Conservation (phyloP, 352 stramenopile genomes). For the Phytophthora chlamydospora region DNA sequence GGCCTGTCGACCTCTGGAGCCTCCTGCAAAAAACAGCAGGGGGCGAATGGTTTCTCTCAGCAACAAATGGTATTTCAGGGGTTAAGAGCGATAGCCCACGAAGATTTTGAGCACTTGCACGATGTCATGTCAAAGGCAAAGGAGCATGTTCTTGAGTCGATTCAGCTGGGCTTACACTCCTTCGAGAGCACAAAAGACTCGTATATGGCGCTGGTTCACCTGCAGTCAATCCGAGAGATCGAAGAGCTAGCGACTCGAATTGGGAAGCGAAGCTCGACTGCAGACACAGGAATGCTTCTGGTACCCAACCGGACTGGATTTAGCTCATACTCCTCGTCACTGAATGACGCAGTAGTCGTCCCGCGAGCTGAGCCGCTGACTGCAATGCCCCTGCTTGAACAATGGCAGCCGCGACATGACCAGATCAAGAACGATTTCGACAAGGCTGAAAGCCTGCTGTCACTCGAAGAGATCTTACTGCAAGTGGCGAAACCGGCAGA, state of each 20-base stretch:
- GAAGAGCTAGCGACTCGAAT: slow-evolving; percentile 48
- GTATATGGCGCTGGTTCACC: slow-evolving; percentile 51
- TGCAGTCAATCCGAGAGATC: slow-evolving; percentile 71
- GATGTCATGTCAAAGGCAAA: slow-evolving; percentile 50
- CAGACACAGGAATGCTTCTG: background rate
- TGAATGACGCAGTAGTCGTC: slow-evolving; percentile 1
- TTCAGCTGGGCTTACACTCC: slow-evolving; percentile 68
- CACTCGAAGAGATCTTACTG: slow-evolving; percentile 67
- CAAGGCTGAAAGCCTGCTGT: slow-evolving; percentile 58
- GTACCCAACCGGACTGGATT: slow-evolving; percentile 20
- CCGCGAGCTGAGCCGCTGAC: slow-evolving; percentile 6
- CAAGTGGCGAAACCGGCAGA: slow-evolving; percentile 42
- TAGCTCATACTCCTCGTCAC: slow-evolving; percentile 6
- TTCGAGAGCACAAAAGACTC: slow-evolving; percentile 76
- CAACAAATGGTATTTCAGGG: slow-evolving; percentile 62
- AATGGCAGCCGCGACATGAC: slow-evolving; percentile 48
- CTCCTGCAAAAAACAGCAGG: background rate
- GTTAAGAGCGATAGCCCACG: slow-evolving; percentile 64
- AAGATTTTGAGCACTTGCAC: slow-evolving; percentile 47
- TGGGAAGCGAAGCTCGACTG: background rate
- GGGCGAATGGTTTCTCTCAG: slow-evolving; percentile 42
- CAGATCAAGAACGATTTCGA: slow-evolving; percentile 66
- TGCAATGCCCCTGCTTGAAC: slow-evolving; percentile 38
- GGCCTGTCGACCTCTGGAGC: slow-evolving; percentile 16
- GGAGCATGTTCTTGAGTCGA: slow-evolving; percentile 49